These are phyloP conservation scores for Ormosia emarginata DNA, from an alignment of 306 rosid genomes.

Conservation along the genomic window DNA sequence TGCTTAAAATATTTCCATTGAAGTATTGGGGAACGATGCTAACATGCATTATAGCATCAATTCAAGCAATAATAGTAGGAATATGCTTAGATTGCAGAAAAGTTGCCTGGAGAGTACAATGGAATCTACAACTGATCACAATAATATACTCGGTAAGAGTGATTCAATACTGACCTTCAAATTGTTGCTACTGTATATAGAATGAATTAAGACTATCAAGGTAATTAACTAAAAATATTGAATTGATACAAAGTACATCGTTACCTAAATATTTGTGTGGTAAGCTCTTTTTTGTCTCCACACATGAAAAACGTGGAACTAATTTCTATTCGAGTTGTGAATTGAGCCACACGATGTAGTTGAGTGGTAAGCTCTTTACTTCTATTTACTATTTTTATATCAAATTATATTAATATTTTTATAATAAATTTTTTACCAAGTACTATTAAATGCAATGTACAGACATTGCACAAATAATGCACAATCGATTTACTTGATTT, in stretches of 20 bases:
- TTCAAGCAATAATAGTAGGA: conserved; percentile 49
- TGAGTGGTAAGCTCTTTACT: no score
- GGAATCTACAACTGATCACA: conserved; percentile 58
- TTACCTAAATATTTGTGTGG: no score
- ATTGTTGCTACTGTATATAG: background rate
- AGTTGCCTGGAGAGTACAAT: conserved; percentile 50
- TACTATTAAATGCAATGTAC: no score
- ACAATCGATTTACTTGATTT: background rate
- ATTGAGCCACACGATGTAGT: no score
- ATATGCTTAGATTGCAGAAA: conserved; percentile 31
- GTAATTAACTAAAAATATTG: background rate
- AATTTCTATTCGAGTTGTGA: no score
- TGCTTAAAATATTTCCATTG: conserved; percentile 45
- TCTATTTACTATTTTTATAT: no score
- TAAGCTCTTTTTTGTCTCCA: no score
- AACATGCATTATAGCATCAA: conserved; percentile 46
- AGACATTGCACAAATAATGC: no score
- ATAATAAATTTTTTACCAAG: no score
- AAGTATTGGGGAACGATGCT: conserved; percentile 53
- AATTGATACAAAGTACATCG: background rate
- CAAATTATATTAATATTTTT: no score
- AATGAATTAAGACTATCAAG: background rate
- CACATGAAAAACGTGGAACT: no score
- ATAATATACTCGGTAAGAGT: conserved; percentile 59
- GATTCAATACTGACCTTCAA: background rate